Base-by-base conservation (phyloP, 306 rosid species). In the Quercus alba region DNA sequence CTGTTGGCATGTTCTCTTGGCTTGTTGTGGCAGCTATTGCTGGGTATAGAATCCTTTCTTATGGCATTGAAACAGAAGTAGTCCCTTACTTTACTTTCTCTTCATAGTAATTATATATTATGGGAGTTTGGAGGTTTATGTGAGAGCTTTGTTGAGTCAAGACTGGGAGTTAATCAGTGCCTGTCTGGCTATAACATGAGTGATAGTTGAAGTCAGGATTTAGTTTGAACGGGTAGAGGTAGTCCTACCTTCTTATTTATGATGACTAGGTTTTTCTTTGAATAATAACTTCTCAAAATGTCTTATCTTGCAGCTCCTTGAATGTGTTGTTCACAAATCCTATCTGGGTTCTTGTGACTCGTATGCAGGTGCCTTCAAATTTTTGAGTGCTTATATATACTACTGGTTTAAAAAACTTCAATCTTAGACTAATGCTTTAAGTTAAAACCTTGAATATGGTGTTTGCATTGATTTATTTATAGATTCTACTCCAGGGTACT, bases 321-420 rank as follows among this genome's bases (percentile, higher is more conserved):
- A 93, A 93, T 56, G 97, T 93, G 11, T 73, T 93, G 87, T 58
- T 88, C 23, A 93, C 97, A 79, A 88, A 41, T 76, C 97, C 97
- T 77, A 85, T 93, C 61, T 93, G 97, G 97, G 97, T 93, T 81
- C 86, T 93, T 17, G 97, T 93, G 82, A 93, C 97, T 78, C 97
- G 97, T 49, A 93, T 93, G 97, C 97, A 93, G 97, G 97, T 90
- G 77, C 64, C 5, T 81, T 81, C 23, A 35, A 56, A 75, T 61
- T 51, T 44, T 76, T 69, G 4, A 56, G 30, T 75, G 23, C 62
- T 67, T 30, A 75, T 30, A 57, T 23, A 25, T 38, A 14, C 25
- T 38, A 49, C 0, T 58, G 14, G 18, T 77, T 61, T 4, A 26
- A 15, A 18, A 12, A 5, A 9, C 30, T 66, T 21, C 20, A 76